Base-by-base conservation (phyloP, 257 asterid species). In the Plectranthus barbatus region DNA sequence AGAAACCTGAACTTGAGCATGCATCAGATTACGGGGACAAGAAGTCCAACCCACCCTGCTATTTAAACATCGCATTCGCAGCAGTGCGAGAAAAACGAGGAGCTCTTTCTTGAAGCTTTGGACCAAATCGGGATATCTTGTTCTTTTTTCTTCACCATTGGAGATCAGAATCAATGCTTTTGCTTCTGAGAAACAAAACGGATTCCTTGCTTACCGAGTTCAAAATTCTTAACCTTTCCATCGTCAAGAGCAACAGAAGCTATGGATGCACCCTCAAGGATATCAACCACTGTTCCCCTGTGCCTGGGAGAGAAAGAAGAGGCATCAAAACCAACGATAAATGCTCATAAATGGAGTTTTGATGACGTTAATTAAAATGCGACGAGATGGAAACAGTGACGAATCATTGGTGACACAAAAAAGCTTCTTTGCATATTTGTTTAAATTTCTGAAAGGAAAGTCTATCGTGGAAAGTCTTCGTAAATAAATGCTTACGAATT, bases 181-280 rank as follows among this genome's bases (percentile, higher is more conserved):
- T 77, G 88, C 80, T 92, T 92, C 77, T 83, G 91, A 65, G 95
- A 78, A 51, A 90, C 86, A 20, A 89, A 92, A 51, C 96, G 90
- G 49, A 92, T 82, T 36, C 91, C 95, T 80, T 92, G 99, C 76
- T 85, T 85, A 69, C 97, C 97, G 4, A 92, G 91, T 77, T 89
- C 96, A 69, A 80, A 82, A 56, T 69, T 85, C 75, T 68, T 81
- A 49, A 73, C 47, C 70, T 77, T 77, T 54, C 97, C 99, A 46
- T 85, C 86, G 64, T 91, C 98, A 7, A 88, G 83, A 54, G 76
- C 77, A 67, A 91, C 83, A 55, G 93, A 80, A 49, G 86, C 88
- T 1, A 66, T 56, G 10, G 93, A 78, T 50, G 88, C 61, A 34
- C 85, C 95, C 77, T 85, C 80, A 51, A 33, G 23, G 58, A 79